Evolutionary conservation across 1,284 basidiomycete genomes (phyloP), one percentile per base, ranked within the genome.

Genomic region (Cutaneotrichosporon cutaneum): DNA sequence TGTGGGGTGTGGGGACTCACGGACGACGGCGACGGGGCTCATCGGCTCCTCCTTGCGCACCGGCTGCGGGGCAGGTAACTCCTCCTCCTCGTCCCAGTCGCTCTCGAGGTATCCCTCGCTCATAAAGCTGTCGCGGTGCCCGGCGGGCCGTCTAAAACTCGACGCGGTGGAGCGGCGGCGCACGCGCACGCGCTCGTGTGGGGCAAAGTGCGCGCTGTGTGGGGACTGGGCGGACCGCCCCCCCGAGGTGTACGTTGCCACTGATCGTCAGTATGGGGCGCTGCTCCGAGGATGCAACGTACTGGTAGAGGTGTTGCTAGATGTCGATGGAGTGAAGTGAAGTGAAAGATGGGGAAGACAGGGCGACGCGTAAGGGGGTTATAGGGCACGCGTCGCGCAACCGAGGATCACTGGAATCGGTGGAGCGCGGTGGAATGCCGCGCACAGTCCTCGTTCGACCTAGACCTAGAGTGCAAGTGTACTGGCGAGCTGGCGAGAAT

Each of bases 21-120:
- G 66, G 27, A 78, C 72, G 24, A 76, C 76, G 8, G 66, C 63
- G 2, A 74, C 54, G 0, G 76, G 76, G 11, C 69, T 74, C 74
- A 76, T 78, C 22, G 73, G 76, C 60, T 78, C 74, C 33, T 72
- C 70, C 65, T 69, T 58, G n/a, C 9, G 21, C 2, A 16, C 22
- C 24, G 8, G 21, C 11, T 24, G 13, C 35, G 27, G 26, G 18
- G 22, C 13, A 7, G 18, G 18, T 4, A 4, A 30, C 4, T 42
- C 33, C 4, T 58, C 56, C 10, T 61, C 63, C 18, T 53, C 42
- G 11, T 57, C 50, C 42, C 35, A 42, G 9, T 55, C 53, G 54
- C 53, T 53, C 22, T 44, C 35, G 7, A 30, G 30, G 24, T 16
- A 32, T 22, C 14, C 45, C 6, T 39, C 50, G 53, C 53, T 56